A percentile compares a stretch with the other conserved stretches of the same genome.
Evolutionary conservation across 1,139 yeast genomes (phyloP).

Genomic region (Suhomyces maxii): DNA sequence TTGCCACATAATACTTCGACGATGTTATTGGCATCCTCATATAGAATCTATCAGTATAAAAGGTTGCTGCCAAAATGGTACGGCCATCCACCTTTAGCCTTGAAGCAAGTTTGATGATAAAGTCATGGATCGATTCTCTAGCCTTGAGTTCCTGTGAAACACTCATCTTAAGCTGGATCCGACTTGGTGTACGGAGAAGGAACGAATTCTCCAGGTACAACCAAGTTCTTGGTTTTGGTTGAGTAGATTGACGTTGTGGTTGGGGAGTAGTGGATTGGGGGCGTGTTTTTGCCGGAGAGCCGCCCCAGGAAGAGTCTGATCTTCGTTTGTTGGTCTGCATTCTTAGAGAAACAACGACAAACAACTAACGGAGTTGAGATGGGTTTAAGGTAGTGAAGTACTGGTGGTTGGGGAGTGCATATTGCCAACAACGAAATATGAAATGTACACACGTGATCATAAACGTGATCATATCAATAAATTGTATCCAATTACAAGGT

Average conservation of each 20-base stretch:
- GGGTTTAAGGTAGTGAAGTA: too few species aligned
- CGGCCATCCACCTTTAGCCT: slow-evolving; percentile 43
- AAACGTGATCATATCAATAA: too few species aligned
- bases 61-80: slow-evolving; percentile 46
- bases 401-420: too few species aligned
- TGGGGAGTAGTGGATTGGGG: background rate
- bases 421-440: too few species aligned
- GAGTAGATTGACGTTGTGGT: background rate
- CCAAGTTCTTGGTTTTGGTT: slow-evolving; percentile 27
- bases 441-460: too few species aligned
- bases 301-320: background rate
- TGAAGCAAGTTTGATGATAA: slow-evolving; percentile 39
- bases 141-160: slow-evolving; percentile 37
- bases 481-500: too few species aligned
- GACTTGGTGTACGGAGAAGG: slow-evolving; percentile 32
- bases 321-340: background rate
- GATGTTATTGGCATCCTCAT: slow-evolving; percentile 46
- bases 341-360: background rate
- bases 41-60: slow-evolving; percentile 43
- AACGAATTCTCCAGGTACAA: slow-evolving; percentile 34
- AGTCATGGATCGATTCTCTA: slow-evolving; percentile 43
- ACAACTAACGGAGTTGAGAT: too few species aligned
- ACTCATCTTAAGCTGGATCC: slow-evolving; percentile 24
- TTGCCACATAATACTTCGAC: slow-evolving; percentile 48
- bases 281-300: background rate